These are phyloP conservation scores for Rhododendron ferrugineum DNA, from an alignment of 148 eudicot genomes.

Conservation along the genomic window DNA sequence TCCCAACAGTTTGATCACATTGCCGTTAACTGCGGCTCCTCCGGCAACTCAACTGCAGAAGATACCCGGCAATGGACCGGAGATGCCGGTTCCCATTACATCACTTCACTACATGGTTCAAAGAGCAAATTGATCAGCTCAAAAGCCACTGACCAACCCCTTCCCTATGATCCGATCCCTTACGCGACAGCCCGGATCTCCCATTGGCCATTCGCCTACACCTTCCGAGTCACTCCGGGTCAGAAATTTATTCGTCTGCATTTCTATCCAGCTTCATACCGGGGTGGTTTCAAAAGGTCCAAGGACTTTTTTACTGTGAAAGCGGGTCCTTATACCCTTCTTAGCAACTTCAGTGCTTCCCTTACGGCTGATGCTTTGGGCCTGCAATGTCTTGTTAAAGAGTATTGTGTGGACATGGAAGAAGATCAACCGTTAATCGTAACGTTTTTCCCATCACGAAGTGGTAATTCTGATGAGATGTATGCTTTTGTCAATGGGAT, in stretches of 20 bases:
- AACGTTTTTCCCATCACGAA: conserved; percentile 22
- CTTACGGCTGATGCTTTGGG: conserved; percentile 15
- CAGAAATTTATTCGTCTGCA: conserved; percentile 27
- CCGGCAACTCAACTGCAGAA: neutral
- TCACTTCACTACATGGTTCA: neutral
- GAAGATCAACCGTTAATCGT: conserved; percentile 17
- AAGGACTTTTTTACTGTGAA: conserved; percentile 23
- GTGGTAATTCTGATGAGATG: neutral
- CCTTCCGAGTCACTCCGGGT: conserved; percentile 17
- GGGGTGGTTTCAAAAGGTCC: conserved; percentile 12
- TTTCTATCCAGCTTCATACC: conserved; percentile 20
- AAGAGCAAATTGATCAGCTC: conserved; percentile 12
- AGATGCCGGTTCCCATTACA: neutral
- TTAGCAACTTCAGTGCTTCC: conserved; percentile 37
- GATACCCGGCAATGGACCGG: conserved; percentile 22
- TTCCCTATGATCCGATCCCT: conserved; percentile 5
- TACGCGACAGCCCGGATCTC: conserved; percentile 17
- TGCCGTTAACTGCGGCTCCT: no score
- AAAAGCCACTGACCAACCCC: neutral
- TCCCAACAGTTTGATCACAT: no score
- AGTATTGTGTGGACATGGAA: conserved; percentile 16
- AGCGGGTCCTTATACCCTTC: conserved; percentile 33
- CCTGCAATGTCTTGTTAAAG: conserved; percentile 1
- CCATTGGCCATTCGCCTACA: conserved; percentile 13
- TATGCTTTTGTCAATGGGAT: conserved; percentile 48